Percentiles rank a stretch among this genome's conserved stretches.
Conservation (phyloP, 177 flowering plant species). For the Vitis hybrid region DNA sequence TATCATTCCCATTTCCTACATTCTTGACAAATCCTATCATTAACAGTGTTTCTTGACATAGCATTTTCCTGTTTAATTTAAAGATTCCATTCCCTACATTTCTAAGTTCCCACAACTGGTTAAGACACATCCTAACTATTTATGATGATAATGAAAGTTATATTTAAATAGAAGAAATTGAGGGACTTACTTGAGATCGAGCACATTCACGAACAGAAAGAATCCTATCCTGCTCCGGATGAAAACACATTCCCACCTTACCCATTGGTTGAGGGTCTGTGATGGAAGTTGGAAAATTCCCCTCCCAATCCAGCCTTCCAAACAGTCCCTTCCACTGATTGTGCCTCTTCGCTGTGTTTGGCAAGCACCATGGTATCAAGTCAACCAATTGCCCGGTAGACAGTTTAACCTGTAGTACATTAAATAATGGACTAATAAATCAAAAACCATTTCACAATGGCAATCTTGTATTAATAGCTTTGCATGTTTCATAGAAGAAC, state of each 20-base stretch:
- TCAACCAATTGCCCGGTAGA: slow-evolving; percentile 82
- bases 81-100: no score
- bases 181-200: slow-evolving; percentile 68
- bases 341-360: slow-evolving; percentile 89
- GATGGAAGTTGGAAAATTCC: slow-evolving; percentile 90
- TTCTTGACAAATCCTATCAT: no score
- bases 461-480: no score
- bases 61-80: no score
- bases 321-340: slow-evolving; percentile 94
- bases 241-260: slow-evolving; percentile 97
- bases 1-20: no score
- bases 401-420: slow-evolving; percentile 55
- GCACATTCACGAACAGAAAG: slow-evolving; percentile 95
- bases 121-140: no score
- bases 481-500: background rate
- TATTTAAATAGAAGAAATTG: background rate
- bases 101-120: no score
- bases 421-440: background rate
- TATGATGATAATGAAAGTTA: no score
- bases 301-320: slow-evolving; percentile 95
- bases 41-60: no score
- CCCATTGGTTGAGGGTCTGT: slow-evolving; percentile 99
- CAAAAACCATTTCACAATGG: no score
- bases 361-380: slow-evolving; percentile 91
- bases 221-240: slow-evolving; percentile 93